phyloP scores from a whole-genome alignment of 768 basidiomycete species.

The Boletales sp. region DNA sequence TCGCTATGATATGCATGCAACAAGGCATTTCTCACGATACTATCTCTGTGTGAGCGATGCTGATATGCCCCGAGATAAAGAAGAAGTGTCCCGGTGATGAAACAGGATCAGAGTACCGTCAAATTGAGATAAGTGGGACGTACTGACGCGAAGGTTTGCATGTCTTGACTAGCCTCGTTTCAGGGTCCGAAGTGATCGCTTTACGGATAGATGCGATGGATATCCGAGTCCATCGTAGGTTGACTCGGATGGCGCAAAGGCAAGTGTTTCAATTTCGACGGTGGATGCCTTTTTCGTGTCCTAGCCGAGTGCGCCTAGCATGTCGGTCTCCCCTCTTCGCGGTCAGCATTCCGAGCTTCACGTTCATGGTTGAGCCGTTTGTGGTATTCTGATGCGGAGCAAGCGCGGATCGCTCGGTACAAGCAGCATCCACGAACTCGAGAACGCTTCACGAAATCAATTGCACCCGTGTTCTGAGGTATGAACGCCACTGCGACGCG shows the following conservation, averaged over 20 bases:
- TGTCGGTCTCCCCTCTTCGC: too few relatives aligned
- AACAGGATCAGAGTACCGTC: not conserved
- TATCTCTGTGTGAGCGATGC: not conserved
- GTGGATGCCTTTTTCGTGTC: not conserved
- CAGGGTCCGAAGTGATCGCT: slow-evolving; percentile 3
- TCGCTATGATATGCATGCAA: slow-evolving; percentile 19
- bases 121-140: not conserved
- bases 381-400: too few relatives aligned
- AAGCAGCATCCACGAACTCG: too few relatives aligned
- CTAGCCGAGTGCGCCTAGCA: not conserved
- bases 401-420: too few relatives aligned
- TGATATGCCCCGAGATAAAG: not conserved
- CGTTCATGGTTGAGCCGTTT: too few relatives aligned
- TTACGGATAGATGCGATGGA: not conserved
- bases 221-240: slow-evolving; percentile 1
- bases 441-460: not conserved
- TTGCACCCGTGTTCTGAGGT: not conserved
- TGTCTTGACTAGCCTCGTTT: not conserved
- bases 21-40: slow-evolving; percentile 4
- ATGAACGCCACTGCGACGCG: not conserved
- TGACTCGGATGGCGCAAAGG: not conserved
- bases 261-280: not conserved
- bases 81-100: not conserved
- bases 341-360: too few relatives aligned
- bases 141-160: too few relatives aligned